Base-by-base conservation (phyloP, 306 rosid genomes). In the Castanea crenata region DNA sequence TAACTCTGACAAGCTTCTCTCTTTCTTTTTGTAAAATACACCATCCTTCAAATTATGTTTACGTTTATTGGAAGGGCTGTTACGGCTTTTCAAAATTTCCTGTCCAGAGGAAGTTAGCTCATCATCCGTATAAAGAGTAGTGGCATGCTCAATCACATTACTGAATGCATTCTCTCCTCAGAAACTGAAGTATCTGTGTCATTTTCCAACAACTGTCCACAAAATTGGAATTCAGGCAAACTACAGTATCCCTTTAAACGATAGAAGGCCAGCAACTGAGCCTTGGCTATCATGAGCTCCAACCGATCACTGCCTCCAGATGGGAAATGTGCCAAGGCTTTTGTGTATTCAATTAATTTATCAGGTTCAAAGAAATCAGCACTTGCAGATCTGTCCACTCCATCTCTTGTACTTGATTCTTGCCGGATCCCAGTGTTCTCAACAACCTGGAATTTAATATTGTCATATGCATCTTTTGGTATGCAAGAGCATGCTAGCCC, bases 401-500 rank as follows among this genome's bases (percentile, higher is more conserved):
- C 85, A 9, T 82, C 83, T 78, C 90, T 90, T 62, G 75, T 79
- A 74, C 83, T 83, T 67, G 76, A 69, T 77, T 91, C 92, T 52
- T 59, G 80, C 41, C 82, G 83, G 79, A 95, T 93, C 82, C 99
- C 99, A 27, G 98, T 78, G 73, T 95, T 95, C 80, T 88, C 97
- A 83, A 95, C 74, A 49, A 63, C 72, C 89, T 95, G 99, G 76
- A 72, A 65, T 85, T 86, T 79, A 67, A 95, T 84, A 27, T 79
- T 58, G 32, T 89, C 88, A 74, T 81, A 88, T 55, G 83, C 83
- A 76, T 88, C 89, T 84, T 86, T 79, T 29, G 94, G 96, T 58
- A 80, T 77, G 80, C 99, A 95, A 70, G 87, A 85, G 87, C 99
- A 92, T 55, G 98, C 85, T 73, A 95, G 82, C 51, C 97, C 97